Evolutionary conservation across 129 eudicot genomes (phyloP), one percentile per base, ranked within the genome.

Genomic region (Pseudognaphalium luteoalbum): DNA sequence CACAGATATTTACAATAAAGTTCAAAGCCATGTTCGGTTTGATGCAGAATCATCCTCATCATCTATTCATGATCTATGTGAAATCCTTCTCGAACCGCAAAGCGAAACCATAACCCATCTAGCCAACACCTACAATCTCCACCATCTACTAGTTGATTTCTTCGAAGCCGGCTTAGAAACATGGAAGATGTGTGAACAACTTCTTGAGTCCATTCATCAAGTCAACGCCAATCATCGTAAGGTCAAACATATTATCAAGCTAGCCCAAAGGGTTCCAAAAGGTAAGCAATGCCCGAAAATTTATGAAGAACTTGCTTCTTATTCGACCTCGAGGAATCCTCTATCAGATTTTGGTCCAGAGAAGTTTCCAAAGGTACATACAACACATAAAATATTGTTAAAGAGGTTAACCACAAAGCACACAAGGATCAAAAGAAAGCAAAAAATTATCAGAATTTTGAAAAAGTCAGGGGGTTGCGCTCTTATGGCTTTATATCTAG

Each of bases 101-200:
- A 85, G 69, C 65, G 95, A 88, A 79, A 76, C 87, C 74, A 68
- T 90, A 59, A n/a, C 50, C 1, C 75, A 86, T 44, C 50, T 88
- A 10, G 54, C 71, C 32, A 66, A 85, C 37, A 61, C 74, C 74
- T 73, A 76, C 42, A 35, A 87, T 21, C 70, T 82, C 22, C 84
- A 88, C 34, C 85, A 75, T 42, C 85, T 85, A n/a, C 84, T 93
- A 47, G 16, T 82, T 21, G 82, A 81, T 47, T 90, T 84, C 84
- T 90, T 90, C 34, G 57, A 80, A 35, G 81, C 83, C 1, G 86
- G 87, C 72, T 59, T 82, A 22, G 89, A 90, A 59, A 89, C 96
- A 32, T 73, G 86, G 79, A 83, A 44, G 33, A 39, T 74, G 30
- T 90, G 91, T n/a, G 98, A 90, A 80, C 64, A 79, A n/a, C 85